Conservation (phyloP, 2,329 filamentous ascomycete species). For the Rhytidhysteron rufulum region DNA sequence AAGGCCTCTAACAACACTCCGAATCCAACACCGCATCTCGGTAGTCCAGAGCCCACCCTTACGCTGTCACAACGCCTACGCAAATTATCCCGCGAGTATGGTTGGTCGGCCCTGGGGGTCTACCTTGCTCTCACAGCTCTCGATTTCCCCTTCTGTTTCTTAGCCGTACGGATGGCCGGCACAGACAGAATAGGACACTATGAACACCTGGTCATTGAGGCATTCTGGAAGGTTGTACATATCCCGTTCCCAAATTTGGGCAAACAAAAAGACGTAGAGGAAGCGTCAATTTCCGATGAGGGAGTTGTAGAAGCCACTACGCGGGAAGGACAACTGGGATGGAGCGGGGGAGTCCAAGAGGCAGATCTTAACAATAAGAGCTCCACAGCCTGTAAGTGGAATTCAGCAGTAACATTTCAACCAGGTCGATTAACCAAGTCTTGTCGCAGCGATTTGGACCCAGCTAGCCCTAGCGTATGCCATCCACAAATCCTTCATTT, state of each 20-base stretch:
- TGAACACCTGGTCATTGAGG: slow-evolving; percentile 65
- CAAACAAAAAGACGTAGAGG: slow-evolving; percentile 39
- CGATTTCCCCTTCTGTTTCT: slow-evolving; percentile 94
- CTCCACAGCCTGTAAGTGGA: slow-evolving; percentile 66
- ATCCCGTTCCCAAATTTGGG: slow-evolving; percentile 55
- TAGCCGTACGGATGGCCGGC: slow-evolving; percentile 77
- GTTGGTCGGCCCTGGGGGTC: slow-evolving; percentile 89
- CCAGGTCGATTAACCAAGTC: slow-evolving; percentile 10
- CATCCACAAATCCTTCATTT: slow-evolving; percentile 97
- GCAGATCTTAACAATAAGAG: slow-evolving; percentile 58
- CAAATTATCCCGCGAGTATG: slow-evolving; percentile 86
- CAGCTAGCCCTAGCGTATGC: slow-evolving; percentile 92
- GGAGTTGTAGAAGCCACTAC: slow-evolving; percentile 23
- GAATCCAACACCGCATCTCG: slow-evolving; percentile 38
- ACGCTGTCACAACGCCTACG: slow-evolving; percentile 70
- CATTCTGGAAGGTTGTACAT: slow-evolving; percentile 57
- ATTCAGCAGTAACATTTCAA: not conserved
- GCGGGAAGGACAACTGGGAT: slow-evolving; percentile 25
- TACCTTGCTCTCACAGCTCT: slow-evolving; percentile 78
- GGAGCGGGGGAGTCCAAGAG: slow-evolving; percentile 53
- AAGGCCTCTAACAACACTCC: slow-evolving; percentile 25
- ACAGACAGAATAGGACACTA: slow-evolving; percentile 77
- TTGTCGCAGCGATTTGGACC: slow-evolving; percentile 62
- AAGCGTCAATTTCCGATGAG: slow-evolving; percentile 42
- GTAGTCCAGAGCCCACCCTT: slow-evolving; percentile 38